Evolutionary conservation across 192 early-diverging fungal genomes (phyloP).

Genomic region (Diversispora eburnea): DNA sequence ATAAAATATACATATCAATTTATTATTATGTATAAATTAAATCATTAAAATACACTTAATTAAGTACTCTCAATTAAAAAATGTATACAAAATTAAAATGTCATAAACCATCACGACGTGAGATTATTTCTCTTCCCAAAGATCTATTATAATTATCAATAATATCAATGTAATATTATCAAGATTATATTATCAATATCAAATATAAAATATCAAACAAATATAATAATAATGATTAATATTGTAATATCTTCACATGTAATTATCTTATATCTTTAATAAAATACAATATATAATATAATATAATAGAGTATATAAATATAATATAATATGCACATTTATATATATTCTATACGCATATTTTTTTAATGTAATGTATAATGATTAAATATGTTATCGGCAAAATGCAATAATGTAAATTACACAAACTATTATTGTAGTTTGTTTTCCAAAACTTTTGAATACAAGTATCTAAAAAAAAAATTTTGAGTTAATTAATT

Average conservation of each 20-base stretch:
- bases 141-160: background rate
- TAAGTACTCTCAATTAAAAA: slow-evolving; percentile 6
- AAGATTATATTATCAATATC: background rate
- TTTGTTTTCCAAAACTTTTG: slow-evolving; percentile 8
- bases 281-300: no score
- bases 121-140: background rate
- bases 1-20: background rate
- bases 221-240: no score
- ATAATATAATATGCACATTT: no score
- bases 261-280: no score
- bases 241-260: no score
- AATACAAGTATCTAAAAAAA: slow-evolving; percentile 2
- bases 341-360: no score
- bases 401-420: background rate
- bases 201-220: background rate
- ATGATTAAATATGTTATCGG: background rate
- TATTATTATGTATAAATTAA: no score
- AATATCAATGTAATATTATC: background rate
- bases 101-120: slow-evolving; percentile 1
- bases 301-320: no score
- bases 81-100: slow-evolving; percentile 10
- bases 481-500: no score
- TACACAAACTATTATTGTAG: slow-evolving; percentile 5
- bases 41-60: no score
- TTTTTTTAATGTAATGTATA: no score